Evolutionary conservation across 805 yeast species (phyloP), one percentile per base, ranked within the genome.

Genomic region (Clavispora vitiphila): DNA sequence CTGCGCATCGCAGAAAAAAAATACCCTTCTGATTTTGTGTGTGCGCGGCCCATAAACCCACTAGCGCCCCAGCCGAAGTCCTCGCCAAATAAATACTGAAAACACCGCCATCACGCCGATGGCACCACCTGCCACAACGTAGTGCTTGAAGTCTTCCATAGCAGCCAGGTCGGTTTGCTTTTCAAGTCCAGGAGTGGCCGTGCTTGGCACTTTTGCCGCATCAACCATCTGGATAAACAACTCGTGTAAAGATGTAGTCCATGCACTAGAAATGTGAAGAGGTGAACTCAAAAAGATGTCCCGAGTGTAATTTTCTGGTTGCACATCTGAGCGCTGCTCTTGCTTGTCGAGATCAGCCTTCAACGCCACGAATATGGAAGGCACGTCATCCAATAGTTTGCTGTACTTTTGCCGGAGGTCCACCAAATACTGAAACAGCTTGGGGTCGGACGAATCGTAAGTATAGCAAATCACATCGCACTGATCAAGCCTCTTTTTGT

Each of bases 261-360:
- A 93, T 10, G 81, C 74, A 0, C 95, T 85, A 0, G 96, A 86
- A 2, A 91, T 85, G 56, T 93, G 98, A 47, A 93, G 63, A 0
- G 99, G 99, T 4, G 93, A 86, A 9, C 82, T 80, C 12, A 93
- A 58, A 43, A 62, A 69, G 5, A 89, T 61, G 5, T 76, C 71
- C 22, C 86, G 69, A 0, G 96, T 82, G 55, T 81, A 89, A 21
- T 79, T 82, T 51, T 93, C 98, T 0, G 99, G 99, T 56, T 87
- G 96, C 5, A 75, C 67, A 41, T 78, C 86, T 29, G 83, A 80
- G 27, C 99, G 63, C 56, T 93, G 99, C 56, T 91, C 97, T 58
- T 90, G 98, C 51, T 95, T 81, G 60, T 93, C 99, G 27, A 88
- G 69, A 62, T 93, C 99, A 0, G 99, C 98, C 57, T 93, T 93